Percentiles rank a stretch among this genome's conserved stretches.
Evolutionary conservation across 352 stramenopile species (phyloP).

Genomic region (Thalassiosira gravida): DNA sequence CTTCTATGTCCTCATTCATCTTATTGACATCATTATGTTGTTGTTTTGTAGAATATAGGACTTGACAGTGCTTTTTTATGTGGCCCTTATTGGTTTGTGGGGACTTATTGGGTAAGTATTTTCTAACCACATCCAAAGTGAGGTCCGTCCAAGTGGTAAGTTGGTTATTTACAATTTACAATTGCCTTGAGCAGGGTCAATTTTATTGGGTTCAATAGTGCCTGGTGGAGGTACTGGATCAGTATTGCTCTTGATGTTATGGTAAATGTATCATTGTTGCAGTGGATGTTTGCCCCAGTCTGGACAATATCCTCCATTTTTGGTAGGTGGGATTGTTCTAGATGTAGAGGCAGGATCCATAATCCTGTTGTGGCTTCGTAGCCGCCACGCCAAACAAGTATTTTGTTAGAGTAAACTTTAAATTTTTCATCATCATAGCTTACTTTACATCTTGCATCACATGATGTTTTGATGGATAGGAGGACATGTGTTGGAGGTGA

Average conservation of each 20-base stretch:
- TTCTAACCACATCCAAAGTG: constrained; percentile 2
- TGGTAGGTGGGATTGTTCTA: background rate
- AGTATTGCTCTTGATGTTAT: too few relatives aligned
- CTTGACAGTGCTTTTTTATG: too few relatives aligned
- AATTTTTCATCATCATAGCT: background rate
- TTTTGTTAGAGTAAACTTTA: background rate
- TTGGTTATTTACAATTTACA: constrained; percentile 19
- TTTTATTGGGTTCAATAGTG: background rate
- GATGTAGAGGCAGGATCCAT: background rate
- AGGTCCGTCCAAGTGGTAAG: constrained; percentile 29
- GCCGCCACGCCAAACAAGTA: background rate
- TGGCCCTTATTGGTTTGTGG: constrained; percentile 14
- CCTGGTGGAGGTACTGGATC: constrained; percentile 9
- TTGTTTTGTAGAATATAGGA: too few relatives aligned
- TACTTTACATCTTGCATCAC: background rate
- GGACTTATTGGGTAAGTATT: constrained; percentile 1
- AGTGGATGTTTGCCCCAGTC: too few relatives aligned
- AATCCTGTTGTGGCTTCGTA: background rate
- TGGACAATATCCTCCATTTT: too few relatives aligned
- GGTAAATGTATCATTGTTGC: too few relatives aligned
- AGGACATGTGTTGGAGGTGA: background rate
- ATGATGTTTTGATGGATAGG: background rate
- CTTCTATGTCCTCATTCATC: background rate
- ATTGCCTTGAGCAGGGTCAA: constrained; percentile 30
- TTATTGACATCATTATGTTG: background rate